Conservation (phyloP, 495 filamentous ascomycete species). For the Penicillium steckii region DNA sequence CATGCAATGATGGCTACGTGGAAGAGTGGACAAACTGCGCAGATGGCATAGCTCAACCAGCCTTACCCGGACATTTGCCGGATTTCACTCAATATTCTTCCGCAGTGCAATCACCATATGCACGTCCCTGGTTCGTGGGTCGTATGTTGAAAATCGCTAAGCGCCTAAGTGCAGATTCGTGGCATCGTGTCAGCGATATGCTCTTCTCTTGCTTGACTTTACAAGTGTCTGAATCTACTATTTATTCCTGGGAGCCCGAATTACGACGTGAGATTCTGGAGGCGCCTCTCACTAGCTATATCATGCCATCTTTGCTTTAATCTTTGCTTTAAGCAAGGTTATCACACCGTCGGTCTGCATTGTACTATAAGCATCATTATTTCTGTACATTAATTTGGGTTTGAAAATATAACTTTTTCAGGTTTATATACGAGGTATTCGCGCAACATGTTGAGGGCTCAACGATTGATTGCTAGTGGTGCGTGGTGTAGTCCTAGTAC, state of each 20-base stretch:
- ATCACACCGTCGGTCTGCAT: too few species aligned
- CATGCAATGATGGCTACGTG: conserved; percentile 30
- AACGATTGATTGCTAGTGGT: too few species aligned
- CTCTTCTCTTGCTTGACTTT: conserved; percentile 37
- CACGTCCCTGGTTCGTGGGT: conserved; percentile 40
- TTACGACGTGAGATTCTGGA: conserved; percentile 36
- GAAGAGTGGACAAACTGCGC: background rate
- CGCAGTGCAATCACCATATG: conserved; percentile 21
- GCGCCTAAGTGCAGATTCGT: conserved; percentile 31
- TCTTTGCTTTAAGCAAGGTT: too few species aligned
- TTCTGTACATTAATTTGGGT: too few species aligned
- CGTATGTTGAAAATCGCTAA: conserved; percentile 46
- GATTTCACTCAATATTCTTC: conserved; percentile 37
- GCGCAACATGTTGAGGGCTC: too few species aligned
- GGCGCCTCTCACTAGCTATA: conserved; percentile 36
- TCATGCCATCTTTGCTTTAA: conserved; percentile 29
- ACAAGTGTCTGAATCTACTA: conserved; percentile 16
- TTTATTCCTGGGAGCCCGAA: conserved; percentile 30
- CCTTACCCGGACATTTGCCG: conserved; percentile 3
- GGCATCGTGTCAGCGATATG: conserved; percentile 32
- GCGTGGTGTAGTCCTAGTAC: too few species aligned
- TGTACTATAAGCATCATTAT: too few species aligned
- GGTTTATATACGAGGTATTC: too few species aligned
- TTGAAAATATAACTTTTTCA: too few species aligned
- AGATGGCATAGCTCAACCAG: background rate